phyloP scores from a whole-genome alignment of 352 stramenopile genomes.

The Globisporangium mamillatum region DNA sequence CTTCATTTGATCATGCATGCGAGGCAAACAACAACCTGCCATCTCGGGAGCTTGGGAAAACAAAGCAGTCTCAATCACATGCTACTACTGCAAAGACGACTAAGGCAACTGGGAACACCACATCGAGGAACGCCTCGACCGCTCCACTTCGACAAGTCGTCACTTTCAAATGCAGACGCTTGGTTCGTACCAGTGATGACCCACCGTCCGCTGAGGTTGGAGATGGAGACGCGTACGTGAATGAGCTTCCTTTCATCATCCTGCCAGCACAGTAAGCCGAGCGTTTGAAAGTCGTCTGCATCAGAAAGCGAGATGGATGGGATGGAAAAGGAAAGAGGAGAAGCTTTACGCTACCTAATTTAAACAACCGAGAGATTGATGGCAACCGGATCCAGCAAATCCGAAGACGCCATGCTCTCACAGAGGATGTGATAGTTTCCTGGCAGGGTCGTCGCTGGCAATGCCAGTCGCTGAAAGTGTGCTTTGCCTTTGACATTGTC shows the following conservation, averaged over 20 bases:
- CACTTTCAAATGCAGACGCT: conserved; percentile 44
- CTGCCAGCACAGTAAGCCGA: conserved; percentile 17
- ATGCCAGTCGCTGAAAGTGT: conserved; percentile 25
- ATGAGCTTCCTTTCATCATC: conserved; percentile 48
- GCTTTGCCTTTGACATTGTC: conserved; percentile 24
- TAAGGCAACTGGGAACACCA: conserved; percentile 14
- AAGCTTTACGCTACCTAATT: neutral
- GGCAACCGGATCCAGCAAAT: conserved; percentile 17
- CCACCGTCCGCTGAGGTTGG: conserved; percentile 17
- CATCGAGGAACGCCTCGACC: neutral
- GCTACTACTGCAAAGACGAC: neutral
- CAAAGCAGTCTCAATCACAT: neutral
- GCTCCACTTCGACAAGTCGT: conserved; percentile 32
- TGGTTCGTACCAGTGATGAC: conserved; percentile 25
- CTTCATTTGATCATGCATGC: neutral
- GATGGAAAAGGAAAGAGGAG: neutral
- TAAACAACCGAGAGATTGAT: conserved; percentile 20
- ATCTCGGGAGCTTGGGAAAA: neutral
- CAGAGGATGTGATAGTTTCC: conserved; percentile 45
- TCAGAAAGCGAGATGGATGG: conserved; percentile 9
- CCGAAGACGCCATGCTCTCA: conserved; percentile 30
- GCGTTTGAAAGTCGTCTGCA: neutral
- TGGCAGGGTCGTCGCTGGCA: conserved; percentile 27
- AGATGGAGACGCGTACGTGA: conserved; percentile 34
- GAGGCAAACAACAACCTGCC: neutral